These are phyloP conservation scores for Metschnikowia lochheadii DNA, from an alignment of 805 yeast genomes.

Conservation along the genomic window DNA sequence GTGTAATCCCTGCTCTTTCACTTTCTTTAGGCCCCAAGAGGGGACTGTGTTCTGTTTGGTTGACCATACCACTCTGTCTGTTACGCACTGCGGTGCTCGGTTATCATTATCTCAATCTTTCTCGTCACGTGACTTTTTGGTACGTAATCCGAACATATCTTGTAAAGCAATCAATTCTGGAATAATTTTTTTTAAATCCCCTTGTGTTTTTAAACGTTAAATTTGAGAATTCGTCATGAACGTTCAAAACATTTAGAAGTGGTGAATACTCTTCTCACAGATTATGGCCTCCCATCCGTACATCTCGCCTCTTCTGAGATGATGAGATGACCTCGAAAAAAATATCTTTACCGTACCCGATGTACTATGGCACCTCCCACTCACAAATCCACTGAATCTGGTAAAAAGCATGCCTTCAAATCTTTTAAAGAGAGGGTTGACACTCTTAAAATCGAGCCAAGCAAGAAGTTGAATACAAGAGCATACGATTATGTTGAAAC, in stretches of 20 bases:
- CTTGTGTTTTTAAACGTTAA: not conserved
- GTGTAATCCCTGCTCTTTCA: constrained; percentile 8
- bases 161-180: not conserved
- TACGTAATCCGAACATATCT: not conserved
- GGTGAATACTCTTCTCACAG: not conserved
- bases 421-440: constrained; percentile 87
- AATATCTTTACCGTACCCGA: not conserved
- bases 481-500: constrained; percentile 68
- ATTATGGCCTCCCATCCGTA: constrained; percentile 9
- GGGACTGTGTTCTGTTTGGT: constrained; percentile 1
- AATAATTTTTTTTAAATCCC: not conserved
- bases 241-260: not conserved
- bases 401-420: constrained; percentile 55
- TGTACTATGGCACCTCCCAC: constrained; percentile 1
- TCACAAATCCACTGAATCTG: constrained; percentile 47
- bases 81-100: not conserved
- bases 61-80: not conserved
- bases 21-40: constrained; percentile 4
- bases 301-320: constrained; percentile 7
- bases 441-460: constrained; percentile 76
- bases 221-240: not conserved
- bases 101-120: not conserved
- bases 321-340: constrained; percentile 16
- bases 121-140: not conserved
- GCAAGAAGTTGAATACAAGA: constrained; percentile 48